Evolutionary conservation across 495 filamentous ascomycete genomes (phyloP), one percentile per base, ranked within the genome.

Genomic region (Schizothecium vesticola): DNA sequence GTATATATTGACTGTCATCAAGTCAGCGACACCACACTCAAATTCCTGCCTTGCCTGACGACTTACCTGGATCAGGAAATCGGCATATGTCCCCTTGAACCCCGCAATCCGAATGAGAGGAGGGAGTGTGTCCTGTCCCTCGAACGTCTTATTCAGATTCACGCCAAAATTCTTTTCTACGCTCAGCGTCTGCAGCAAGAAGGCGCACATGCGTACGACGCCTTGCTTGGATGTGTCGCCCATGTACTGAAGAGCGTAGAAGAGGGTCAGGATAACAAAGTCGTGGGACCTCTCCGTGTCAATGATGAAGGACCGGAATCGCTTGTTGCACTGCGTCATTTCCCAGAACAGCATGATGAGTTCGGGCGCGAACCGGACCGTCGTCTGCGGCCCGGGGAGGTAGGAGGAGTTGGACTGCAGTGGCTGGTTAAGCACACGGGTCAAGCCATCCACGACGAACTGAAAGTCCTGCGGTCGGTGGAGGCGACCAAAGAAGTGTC

Each of bases 321-420:
- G 86, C 80, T 96, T 98, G 79, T 99, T 99, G 84, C 94, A 97
- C 77, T 99, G 95, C 28, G 96, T 85, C 9, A 91, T 86, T 80
- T 99, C 95, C 95, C 95, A 99, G 77, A 97, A 99, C 3, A 99
- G 86, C 85, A 98, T 93, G 51, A 98, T 87, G 83, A 97, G 97
- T 78, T 99, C 95, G 9, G 96, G 93, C 2, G 93, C 92, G 85
- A 94, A 97, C 78, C 91, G 92, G 66, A 93, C 80, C 0, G 90
- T 86, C 65, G 88, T 86, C 71, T 96, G 92, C 60, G 89, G 91
- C 6, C 94, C 93, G 2, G 95, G 94, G 9, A 99, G 87, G 76
- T 96, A 98, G 0, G 94, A 93, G 3, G 85, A 85, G 25, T 91
- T 93, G 19, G 91, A 89, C 81, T 96, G 91, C 68, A 98, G 88